Base-by-base conservation (phyloP, 805 yeast genomes). In the Kuraishia hungarica region DNA sequence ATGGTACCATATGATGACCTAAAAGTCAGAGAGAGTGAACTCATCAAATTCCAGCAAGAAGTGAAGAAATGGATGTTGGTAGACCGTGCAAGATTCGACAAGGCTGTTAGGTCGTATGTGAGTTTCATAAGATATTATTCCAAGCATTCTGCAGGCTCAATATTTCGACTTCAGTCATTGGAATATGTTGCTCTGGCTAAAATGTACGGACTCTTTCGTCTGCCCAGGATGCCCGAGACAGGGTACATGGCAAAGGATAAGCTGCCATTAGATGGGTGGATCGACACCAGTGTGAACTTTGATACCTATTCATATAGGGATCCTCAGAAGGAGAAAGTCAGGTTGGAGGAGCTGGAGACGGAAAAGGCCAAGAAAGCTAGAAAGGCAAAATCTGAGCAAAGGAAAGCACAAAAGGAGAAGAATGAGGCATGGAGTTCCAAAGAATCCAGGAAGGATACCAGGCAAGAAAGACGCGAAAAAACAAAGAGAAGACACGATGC, bases 191-290 rank as follows among this genome's bases (percentile, higher is more conserved):
- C 85, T 0, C 59, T 87, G 7, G 96, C 94, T 0, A 78, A 75
- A 59, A 76, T 88, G 73, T 91, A 87, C 67, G 96, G 97, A 1
- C 69, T 94, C 1, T 69, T 89, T 49, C 77, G 97, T 61, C 71
- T 93, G 56, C 99, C 99, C 8, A 82, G 84, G 61, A 94, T 96
- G 98, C 99, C 99, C 0, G 99, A 94, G 65, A 78, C 84, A 22
- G 74, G 72, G 54, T 74, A 78, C 60, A 72, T 84, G 1, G 64
- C 75, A 29, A 64, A 71, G 46, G 80, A 76, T 2, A 60, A 68
- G 13, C 71, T 83, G 62, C 88, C 91, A 0, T 81, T 77, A 53
- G 84, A 82, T 58, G 97, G 97, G 1, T 89, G 92, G 90, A 77
- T 84, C 1, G 77, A 72, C 20, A 74, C 74, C 28, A 72, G 73